Base-by-base conservation (phyloP, 2,329 filamentous ascomycete species). In the Amauroascus niger region DNA sequence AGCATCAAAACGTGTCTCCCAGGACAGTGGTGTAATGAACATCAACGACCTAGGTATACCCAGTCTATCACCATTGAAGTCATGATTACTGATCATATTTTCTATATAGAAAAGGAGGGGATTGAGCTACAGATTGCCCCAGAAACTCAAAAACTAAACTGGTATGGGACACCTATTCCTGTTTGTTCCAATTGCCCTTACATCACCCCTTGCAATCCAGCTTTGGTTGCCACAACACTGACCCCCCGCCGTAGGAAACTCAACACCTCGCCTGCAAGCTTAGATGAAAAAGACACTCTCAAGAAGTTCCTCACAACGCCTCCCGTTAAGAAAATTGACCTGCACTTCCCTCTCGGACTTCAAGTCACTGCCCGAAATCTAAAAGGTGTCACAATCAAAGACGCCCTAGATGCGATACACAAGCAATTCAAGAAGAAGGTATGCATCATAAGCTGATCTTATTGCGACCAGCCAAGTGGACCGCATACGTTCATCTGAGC, bases 361-460 rank as follows among this genome's bases (percentile, higher is more conserved):
- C 84, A 91, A 66, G 87, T 96, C 61, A 87, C 86, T 30, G 91
- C 89, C 67, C 82, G 91, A 66, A 97, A 96, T 74, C 76, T 90
- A 64, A 91, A 90, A 72, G 91, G 91, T 54, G 89, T 97, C 62
- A 97, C 91, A 54, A 91, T 97, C 78, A 96, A 96, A 78, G 91
- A 97, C 72, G 89, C 89, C 55, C 69, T 95, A 70, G 90, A 96
- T 70, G 91, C 88, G 65, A 96, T 97, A 73, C 79, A 95, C 79
- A 96, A 95, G 78, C 81, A 87, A 63, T 95, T 88, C 79, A 95
- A 94, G 81, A 96, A 96, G 82, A 86, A 90, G 81, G 91, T 90
- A 73, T 32, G 44, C 6, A 22, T 32, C 8, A 24, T 6, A 39
- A 1, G 8, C 33, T 22, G 3, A 32, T 52, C 53, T 51, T 24